Conservation (phyloP, 1,284 basidiomycete genomes). For the Apiotrichum gracile region DNA sequence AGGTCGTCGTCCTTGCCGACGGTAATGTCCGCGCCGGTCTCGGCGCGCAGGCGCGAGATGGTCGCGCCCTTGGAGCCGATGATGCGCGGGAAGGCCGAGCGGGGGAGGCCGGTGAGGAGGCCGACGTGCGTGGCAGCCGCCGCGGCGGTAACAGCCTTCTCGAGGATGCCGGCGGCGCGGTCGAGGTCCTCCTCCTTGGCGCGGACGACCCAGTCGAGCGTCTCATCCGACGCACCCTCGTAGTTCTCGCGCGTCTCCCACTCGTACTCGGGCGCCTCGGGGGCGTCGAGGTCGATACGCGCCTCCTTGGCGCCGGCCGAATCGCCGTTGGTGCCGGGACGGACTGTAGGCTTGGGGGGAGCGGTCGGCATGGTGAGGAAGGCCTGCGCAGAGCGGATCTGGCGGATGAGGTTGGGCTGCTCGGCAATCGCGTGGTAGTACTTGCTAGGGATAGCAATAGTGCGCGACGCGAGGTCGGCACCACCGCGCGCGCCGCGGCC, state of each 20-base stretch:
- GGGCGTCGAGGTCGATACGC: slow-evolving; percentile 72
- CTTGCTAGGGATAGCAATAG: slow-evolving; percentile 69
- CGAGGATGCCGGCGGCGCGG: slow-evolving; percentile 59
- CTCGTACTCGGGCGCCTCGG: slow-evolving; percentile 44
- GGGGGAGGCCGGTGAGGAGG: slow-evolving; percentile 46
- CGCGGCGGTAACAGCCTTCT: slow-evolving; percentile 67
- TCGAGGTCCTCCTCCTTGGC: slow-evolving; percentile 73
- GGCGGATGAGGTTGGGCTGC: slow-evolving; percentile 77
- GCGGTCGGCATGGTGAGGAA: slow-evolving; percentile 71
- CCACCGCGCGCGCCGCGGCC: slow-evolving; percentile 16
- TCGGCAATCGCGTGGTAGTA: slow-evolving; percentile 78
- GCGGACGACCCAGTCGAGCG: slow-evolving; percentile 66
- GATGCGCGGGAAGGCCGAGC: slow-evolving; percentile 60
- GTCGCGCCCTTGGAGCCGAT: slow-evolving; percentile 70
- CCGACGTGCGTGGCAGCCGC: slow-evolving; percentile 51
- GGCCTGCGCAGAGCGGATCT: slow-evolving; percentile 67
- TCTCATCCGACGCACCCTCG: slow-evolving; percentile 65
- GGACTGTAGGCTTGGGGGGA: slow-evolving; percentile 57
- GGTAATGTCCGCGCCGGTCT: slow-evolving; percentile 82
- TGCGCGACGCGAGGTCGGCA: slow-evolving; percentile 51
- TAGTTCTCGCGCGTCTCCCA: slow-evolving; percentile 73
- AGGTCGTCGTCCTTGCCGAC: slow-evolving; percentile 74
- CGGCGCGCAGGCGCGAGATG: slow-evolving; percentile 71
- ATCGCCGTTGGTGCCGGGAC: slow-evolving; percentile 48
- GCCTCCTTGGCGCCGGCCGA: slow-evolving; percentile 51